Evolutionary conservation across 148 eudicot genomes (phyloP).

Genomic region (Camellia japonica): DNA sequence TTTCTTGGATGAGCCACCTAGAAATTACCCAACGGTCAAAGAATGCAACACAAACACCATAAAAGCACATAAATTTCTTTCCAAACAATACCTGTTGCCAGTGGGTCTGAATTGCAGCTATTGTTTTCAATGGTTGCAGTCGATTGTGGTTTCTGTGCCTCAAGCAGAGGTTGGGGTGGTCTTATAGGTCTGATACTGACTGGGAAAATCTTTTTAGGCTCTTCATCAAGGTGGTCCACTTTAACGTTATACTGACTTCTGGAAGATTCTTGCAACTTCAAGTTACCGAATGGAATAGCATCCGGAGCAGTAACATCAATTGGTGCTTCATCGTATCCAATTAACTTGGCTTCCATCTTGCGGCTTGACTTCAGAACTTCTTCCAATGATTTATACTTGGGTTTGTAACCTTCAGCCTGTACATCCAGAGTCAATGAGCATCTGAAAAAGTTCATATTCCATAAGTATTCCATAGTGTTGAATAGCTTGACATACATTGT

Average conservation of each 20-base stretch:
- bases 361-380: slow-evolving; percentile 53
- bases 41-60: no score
- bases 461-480: no score
- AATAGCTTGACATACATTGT: no score
- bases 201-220: slow-evolving; percentile 3
- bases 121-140: slow-evolving; percentile 14
- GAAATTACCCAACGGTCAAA: neutral
- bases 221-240: slow-evolving; percentile 18
- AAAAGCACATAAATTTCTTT: no score
- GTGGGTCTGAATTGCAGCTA: no score
- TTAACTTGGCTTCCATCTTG: slow-evolving; percentile 59
- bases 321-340: slow-evolving; percentile 82
- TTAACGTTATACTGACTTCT: slow-evolving; percentile 21
- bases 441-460: neutral
- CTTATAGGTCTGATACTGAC: slow-evolving; percentile 15
- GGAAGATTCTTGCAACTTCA: slow-evolving; percentile 37
- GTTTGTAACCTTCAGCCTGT: slow-evolving; percentile 74
- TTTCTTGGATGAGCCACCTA: slow-evolving; percentile 36
- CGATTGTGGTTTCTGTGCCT: slow-evolving; percentile 17
- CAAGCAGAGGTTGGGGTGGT: slow-evolving; percentile 21
- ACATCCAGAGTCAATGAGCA: slow-evolving; percentile 20
- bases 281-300: slow-evolving; percentile 21
- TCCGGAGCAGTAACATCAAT: slow-evolving; percentile 33
- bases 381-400: slow-evolving; percentile 58
- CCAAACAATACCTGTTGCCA: no score